Evolutionary conservation across 805 yeast genomes (phyloP).

Genomic region (Groenewaldozyma salmanticensis): DNA sequence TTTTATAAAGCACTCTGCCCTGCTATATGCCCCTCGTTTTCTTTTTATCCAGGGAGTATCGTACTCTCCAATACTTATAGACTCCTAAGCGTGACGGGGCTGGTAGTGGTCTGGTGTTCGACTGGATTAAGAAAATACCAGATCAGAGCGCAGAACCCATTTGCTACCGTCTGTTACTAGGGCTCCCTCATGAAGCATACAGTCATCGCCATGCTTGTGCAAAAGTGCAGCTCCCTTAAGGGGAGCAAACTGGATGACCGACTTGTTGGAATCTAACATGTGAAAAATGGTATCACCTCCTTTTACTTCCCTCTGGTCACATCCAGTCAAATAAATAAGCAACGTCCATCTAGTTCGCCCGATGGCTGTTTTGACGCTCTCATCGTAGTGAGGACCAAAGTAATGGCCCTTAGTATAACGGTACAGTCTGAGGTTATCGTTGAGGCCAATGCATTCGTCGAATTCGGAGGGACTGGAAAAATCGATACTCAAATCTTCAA

Average conservation of each 20-base stretch:
- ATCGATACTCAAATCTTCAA: not conserved
- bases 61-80: no score
- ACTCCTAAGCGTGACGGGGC: no score
- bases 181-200: constrained; percentile 51
- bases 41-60: no score
- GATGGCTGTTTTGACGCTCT: constrained; percentile 33
- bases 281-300: constrained; percentile 58
- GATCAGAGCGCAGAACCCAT: constrained; percentile 56
- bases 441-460: constrained; percentile 31
- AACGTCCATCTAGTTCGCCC: constrained; percentile 52
- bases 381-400: constrained; percentile 55
- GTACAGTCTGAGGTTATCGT: constrained; percentile 47
- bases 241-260: constrained; percentile 31
- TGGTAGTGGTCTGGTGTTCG: no score
- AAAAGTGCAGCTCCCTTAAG: constrained; percentile 46
- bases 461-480: constrained; percentile 3
- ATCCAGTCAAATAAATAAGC: constrained; percentile 48
- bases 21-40: no score
- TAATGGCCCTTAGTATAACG: constrained; percentile 48
- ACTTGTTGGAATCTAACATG: constrained; percentile 15
- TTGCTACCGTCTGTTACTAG: constrained; percentile 42
- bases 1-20: no score
- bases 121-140: constrained; percentile 26
- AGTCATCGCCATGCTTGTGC: constrained; percentile 60
- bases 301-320: constrained; percentile 34